These are phyloP conservation scores for Aechmea fasciata DNA, from an alignment of 176 grass and related monocot species.

Conservation along the genomic window DNA sequence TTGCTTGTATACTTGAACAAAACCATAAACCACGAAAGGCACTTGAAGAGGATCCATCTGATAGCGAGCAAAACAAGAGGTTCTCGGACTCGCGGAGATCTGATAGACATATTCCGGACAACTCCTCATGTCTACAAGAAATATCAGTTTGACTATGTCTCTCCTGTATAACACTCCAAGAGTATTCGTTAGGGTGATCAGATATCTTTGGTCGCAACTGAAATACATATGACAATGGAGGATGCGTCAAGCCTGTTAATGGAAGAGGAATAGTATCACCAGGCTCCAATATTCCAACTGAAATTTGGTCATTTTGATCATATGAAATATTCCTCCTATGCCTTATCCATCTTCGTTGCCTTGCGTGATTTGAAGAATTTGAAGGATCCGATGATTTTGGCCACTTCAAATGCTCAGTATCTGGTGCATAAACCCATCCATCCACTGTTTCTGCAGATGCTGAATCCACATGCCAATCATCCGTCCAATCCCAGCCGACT, in stretches of 20 bases:
- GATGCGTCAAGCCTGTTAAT: constrained; percentile 52
- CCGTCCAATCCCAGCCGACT: constrained; percentile 35
- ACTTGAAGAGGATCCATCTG: constrained; percentile 48
- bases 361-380: constrained; percentile 12
- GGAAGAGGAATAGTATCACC: constrained; percentile 62
- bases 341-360: constrained; percentile 40
- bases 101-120: constrained; percentile 67
- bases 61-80: constrained; percentile 69
- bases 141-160: constrained; percentile 50
- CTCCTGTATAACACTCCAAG: constrained; percentile 73
- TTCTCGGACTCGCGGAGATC: constrained; percentile 72
- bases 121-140: constrained; percentile 26
- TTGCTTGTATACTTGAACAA: constrained; percentile 72
- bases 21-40: constrained; percentile 61
- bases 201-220: constrained; percentile 49
- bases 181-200: constrained; percentile 39
- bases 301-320: constrained; percentile 48
- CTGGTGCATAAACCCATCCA: constrained; percentile 40
- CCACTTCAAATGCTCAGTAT: constrained; percentile 23
- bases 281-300: constrained; percentile 57
- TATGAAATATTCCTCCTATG: constrained; percentile 21
- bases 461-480: constrained; percentile 39
- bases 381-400: constrained; percentile 9
- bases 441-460: constrained; percentile 22
- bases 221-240: constrained; percentile 42